A percentile compares a stretch with the other conserved stretches of the same genome.
These are phyloP conservation scores for Geranomyces variabilis DNA, from an alignment of 192 early-diverging fungal species.

Conservation along the genomic window DNA sequence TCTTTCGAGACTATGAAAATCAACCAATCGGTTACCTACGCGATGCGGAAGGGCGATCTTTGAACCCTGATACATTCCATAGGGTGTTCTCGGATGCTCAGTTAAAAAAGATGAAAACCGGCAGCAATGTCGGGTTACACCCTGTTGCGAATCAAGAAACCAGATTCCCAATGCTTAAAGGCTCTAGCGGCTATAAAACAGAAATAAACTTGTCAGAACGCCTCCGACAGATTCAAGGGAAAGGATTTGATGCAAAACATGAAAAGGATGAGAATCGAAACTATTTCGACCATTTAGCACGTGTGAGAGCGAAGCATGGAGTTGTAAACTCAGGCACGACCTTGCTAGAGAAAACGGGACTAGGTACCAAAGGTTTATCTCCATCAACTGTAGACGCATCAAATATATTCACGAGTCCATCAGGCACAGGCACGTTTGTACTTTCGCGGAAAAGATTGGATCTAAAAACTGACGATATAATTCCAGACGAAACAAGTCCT, in stretches of 20 bases:
- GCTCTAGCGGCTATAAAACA: background rate
- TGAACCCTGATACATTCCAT: background rate
- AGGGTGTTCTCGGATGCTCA: background rate
- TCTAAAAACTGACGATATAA: no score
- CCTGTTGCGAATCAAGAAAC: background rate
- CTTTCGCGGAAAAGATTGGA: no score
- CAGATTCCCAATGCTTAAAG: background rate
- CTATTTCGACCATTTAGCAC: background rate
- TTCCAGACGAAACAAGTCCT: no score
- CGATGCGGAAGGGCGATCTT: background rate
- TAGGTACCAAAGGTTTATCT: background rate
- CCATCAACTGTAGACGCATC: no score
- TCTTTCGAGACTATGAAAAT: background rate
- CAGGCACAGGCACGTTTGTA: no score
- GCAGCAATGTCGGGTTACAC: background rate
- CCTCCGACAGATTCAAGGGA: background rate
- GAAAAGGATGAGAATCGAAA: no score
- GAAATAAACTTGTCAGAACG: background rate
- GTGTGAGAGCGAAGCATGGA: background rate
- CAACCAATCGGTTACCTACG: background rate
- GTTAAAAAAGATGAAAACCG: background rate
- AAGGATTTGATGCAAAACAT: background rate
- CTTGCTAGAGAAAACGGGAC: background rate
- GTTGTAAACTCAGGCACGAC: background rate
- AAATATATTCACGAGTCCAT: no score